Base-by-base conservation (phyloP, 345 rosid genomes). In the Populus ilicifolia region DNA sequence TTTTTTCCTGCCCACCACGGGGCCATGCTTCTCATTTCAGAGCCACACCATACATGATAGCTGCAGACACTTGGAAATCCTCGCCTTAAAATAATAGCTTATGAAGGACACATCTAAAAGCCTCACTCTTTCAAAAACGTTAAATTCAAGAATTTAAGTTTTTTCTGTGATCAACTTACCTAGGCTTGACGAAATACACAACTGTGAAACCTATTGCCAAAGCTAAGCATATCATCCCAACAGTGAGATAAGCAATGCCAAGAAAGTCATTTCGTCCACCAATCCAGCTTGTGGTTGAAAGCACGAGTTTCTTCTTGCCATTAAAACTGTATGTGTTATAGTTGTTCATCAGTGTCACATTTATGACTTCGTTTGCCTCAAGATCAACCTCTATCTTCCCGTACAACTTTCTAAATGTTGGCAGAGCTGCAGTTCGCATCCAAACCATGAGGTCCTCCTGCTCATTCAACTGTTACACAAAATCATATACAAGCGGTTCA, bases 341-440 rank as follows among this genome's bases (percentile, higher is more conserved):
- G 78, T 80, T 65, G 87, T 96, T 96, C 70, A 9, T 52, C 89
- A 96, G 59, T 0, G 75, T 84, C 63, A 96, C 95, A 2, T 62
- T 1, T 81, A 96, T 88, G 54, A 41, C 70, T 74, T 94, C 95
- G 73, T 86, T 82, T 66, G 48, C 80, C 63, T 85, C 62, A 44
- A 96, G 97, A 83, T 96, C 95, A 67, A 52, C 79, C 87, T 96
- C 99, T 83, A 96, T 94, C 91, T 87, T 93, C 74, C 98, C 99
- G 48, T 93, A 93, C 78, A 96, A 85, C 86, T 96, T 96, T 80
- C 98, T 92, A 82, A 96, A 96, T 71, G 99, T 96, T 71, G 98
- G 99, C 82, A 93, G 87, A 14, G 99, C 99, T 78, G 99, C 99
- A n/a, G 99, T 96, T 83, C 98, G 89, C 99, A 96, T 96, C 99